A percentile compares a stretch with the other conserved stretches of the same genome.
Conservation (phyloP, 2,329 filamentous ascomycete genomes). For the Phialophora expanda region DNA sequence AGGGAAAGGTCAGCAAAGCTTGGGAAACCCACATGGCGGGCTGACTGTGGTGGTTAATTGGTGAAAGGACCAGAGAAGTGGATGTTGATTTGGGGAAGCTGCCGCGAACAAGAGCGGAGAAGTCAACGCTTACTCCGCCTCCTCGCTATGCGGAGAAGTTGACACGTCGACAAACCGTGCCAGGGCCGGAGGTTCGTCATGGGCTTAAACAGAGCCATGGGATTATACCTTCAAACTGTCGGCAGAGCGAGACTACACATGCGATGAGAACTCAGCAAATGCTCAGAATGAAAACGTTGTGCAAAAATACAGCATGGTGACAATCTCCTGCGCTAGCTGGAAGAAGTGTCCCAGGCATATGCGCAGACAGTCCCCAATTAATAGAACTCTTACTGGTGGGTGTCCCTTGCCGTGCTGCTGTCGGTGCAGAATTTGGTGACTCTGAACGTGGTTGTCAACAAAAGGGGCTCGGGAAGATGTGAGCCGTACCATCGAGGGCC, state of each 20-base stretch:
- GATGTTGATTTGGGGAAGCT: neutral
- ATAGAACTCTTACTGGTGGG: neutral
- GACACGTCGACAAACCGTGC: neutral
- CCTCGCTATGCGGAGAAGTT: neutral
- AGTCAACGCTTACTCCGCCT: neutral
- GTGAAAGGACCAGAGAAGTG: neutral
- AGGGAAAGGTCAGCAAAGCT: slow-evolving; percentile 15
- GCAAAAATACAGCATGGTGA: neutral
- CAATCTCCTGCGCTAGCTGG: neutral
- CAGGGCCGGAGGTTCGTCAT: neutral
- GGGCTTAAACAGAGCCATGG: no score
- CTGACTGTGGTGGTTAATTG: neutral
- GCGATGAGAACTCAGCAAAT: neutral
- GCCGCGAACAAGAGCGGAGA: neutral
- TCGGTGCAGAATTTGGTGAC: neutral
- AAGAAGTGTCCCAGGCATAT: neutral
- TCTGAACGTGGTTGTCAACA: neutral
- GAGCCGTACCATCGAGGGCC: neutral
- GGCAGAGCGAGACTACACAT: neutral
- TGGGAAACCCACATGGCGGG: slow-evolving; percentile 7
- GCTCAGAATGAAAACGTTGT: neutral
- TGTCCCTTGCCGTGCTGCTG: neutral
- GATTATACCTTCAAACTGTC: no score
- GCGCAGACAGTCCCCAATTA: neutral
- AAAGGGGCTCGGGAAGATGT: neutral